Percentiles rank a stretch among this genome's conserved stretches.
Evolutionary conservation across 2,329 filamentous ascomycete species (phyloP).

Genomic region (Dactylellina sp.): DNA sequence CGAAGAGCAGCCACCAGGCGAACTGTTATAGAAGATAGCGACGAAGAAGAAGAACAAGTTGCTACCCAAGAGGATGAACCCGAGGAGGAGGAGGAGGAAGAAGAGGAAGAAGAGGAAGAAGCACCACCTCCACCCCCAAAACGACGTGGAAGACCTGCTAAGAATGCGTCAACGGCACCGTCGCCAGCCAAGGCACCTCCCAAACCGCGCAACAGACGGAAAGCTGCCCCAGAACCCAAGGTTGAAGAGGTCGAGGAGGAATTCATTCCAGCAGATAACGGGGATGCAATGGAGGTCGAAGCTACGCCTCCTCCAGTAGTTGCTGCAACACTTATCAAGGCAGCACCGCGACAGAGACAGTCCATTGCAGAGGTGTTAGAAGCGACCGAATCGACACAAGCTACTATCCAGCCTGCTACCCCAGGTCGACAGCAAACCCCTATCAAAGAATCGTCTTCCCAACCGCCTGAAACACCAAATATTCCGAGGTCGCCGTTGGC

Average conservation of each 20-base stretch:
- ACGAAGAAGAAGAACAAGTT: slow-evolving; percentile 37
- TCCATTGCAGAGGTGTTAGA: slow-evolving; percentile 23
- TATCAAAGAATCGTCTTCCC: slow-evolving; percentile 35
- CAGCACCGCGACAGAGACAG: slow-evolving; percentile 33
- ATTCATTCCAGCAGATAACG: slow-evolving; percentile 6
- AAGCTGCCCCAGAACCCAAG: slow-evolving; percentile 50
- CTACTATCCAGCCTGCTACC: slow-evolving; percentile 15
- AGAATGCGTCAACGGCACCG: slow-evolving; percentile 20
- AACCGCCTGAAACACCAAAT: slow-evolving; percentile 33
- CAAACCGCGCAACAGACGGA: slow-evolving; percentile 49
- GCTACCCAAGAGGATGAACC: slow-evolving; percentile 15
- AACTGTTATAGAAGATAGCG: slow-evolving; percentile 38
- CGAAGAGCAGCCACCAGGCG: slow-evolving; percentile 40
- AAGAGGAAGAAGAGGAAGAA: slow-evolving; percentile 36
- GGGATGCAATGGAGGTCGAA: slow-evolving; percentile 48
- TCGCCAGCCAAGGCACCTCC: slow-evolving; percentile 47
- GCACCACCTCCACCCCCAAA: slow-evolving; percentile 44
- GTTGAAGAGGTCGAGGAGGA: slow-evolving; percentile 51
- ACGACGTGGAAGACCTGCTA: slow-evolving; percentile 49
- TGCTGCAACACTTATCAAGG: slow-evolving; percentile 29
- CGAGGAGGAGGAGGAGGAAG: slow-evolving; percentile 35
- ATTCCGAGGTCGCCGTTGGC: slow-evolving; percentile 30
- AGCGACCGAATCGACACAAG: slow-evolving; percentile 6
- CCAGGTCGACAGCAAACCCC: slow-evolving; percentile 39
- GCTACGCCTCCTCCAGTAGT: slow-evolving; percentile 33